Base-by-base conservation (phyloP, 2,329 filamentous ascomycete genomes). In the Knufia fluminis region DNA sequence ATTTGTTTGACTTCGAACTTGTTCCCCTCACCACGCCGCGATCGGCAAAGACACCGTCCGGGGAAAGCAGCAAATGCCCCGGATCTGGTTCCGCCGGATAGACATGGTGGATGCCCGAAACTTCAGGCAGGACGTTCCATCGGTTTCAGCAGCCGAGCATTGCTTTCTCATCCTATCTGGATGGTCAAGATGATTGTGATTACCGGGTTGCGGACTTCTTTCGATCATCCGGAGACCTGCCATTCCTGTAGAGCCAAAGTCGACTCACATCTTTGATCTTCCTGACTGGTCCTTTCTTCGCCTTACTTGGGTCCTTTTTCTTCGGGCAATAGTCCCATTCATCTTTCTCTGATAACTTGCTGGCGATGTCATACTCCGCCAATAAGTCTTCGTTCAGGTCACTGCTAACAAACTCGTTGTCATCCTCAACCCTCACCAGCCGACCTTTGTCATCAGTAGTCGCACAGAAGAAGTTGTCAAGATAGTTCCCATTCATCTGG, bases 401-500 rank as follows among this genome's bases (percentile, higher is more conserved):
- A 48, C 58, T 59, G 40, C 66, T 60, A 61, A 68, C 67, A 46
- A 67, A 68, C 1, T 57, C 52, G 36, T 67, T 66, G 0, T 59
- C 57, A 3, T 64, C 61, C 4, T 63, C 52, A 9, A 61, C 61
- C 24, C 24, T 59, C 31, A 39, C 50, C 17, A 36, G 24, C 9
- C 52, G 33, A 31, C 54, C 50, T 19, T 50, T 20, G 16, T 41
- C 26, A 28, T 55, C 54, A 14, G 40, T 60, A 58, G 47, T 58
- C 54, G 10, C 63, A 59, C 22, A 65, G 49, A 72, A 72, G 62
- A 72, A 71, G 12, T 59, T 59, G 47, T 66, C 61, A 24, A 73
- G 54, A 43, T 72, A 72, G 53, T 72, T 69, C 54, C 71, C 66
- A 38, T 70, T 70, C 50, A 73, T 59, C 52, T 68, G 56, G 53